Conservation (phyloP, 139 green algal species). For the Pycnococcus provasolii region DNA sequence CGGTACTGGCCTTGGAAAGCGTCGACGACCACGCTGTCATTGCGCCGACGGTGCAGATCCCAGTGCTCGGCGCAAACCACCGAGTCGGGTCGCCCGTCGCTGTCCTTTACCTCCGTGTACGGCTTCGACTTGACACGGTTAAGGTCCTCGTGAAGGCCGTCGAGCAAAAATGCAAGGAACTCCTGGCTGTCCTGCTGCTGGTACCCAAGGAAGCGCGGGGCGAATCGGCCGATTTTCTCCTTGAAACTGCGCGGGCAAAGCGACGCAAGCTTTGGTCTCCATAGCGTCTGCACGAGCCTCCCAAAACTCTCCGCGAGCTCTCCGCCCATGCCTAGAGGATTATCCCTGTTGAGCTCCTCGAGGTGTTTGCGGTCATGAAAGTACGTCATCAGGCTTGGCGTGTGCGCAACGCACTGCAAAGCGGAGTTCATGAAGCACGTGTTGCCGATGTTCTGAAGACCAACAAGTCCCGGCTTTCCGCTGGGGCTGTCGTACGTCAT, state of each 20-base stretch:
- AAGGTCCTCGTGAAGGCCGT: conserved; percentile 92
- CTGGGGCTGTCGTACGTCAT: conserved; percentile 17
- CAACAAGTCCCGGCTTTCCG: conserved; percentile 43
- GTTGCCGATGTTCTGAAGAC: conserved; percentile 78
- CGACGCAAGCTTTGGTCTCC: conserved; percentile 44
- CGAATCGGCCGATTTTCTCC: conserved; percentile 64
- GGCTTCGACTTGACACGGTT: conserved; percentile 85
- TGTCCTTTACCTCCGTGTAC: conserved; percentile 69
- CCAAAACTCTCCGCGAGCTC: conserved; percentile 81
- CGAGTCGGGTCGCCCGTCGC: conserved; percentile 54
- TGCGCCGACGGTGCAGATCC: conserved; percentile 67
- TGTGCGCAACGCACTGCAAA: conserved; percentile 88
- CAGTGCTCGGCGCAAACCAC: conserved; percentile 70
- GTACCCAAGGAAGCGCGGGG: conserved; percentile 84
- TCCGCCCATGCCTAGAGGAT: conserved; percentile 78
- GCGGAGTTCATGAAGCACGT: conserved; percentile 90
- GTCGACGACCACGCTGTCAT: conserved; percentile 85
- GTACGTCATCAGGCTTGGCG: conserved; percentile 53
- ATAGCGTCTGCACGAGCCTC: conserved; percentile 68
- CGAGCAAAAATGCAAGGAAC: conserved; percentile 88
- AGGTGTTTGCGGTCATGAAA: conserved; percentile 51
- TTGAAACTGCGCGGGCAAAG: conserved; percentile 69
- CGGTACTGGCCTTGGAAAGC: conserved; percentile 68
- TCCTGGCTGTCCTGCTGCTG: conserved; percentile 79
- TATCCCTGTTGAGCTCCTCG: conserved; percentile 67